A percentile compares a stretch with the other conserved stretches of the same genome.
These are phyloP conservation scores for Tuber magnatum DNA, from an alignment of 495 filamentous ascomycete species.

Conservation along the genomic window DNA sequence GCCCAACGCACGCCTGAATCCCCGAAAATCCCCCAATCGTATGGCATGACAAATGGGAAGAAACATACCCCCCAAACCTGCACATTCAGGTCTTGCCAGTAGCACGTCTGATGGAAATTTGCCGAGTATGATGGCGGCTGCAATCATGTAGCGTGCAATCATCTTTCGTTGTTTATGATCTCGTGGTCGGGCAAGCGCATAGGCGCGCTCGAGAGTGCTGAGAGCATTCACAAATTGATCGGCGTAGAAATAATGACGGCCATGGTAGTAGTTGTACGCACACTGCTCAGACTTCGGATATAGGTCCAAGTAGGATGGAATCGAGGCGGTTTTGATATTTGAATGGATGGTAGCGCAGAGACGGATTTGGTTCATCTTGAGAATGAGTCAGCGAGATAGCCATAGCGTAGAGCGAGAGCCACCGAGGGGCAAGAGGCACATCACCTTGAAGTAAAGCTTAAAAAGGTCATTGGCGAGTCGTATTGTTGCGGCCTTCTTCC, in stretches of 20 bases:
- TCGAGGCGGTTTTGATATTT: conserved; percentile 55
- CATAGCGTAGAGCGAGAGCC: conserved; percentile 10
- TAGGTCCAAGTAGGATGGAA: conserved; percentile 29
- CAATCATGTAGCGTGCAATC: conserved; percentile 78
- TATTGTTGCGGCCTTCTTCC: conserved; percentile 82
- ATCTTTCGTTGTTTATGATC: conserved; percentile 64
- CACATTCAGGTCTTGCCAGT: conserved; percentile 63
- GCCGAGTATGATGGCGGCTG: conserved; percentile 74
- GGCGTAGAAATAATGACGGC: conserved; percentile 76
- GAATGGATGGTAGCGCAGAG: conserved; percentile 79
- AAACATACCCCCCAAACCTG: conserved; percentile 63
- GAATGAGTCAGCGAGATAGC: conserved; percentile 5
- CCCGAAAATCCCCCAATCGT: conserved; percentile 65
- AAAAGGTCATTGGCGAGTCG: conserved; percentile 83
- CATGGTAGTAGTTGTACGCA: conserved; percentile 90
- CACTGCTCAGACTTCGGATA: conserved; percentile 75
- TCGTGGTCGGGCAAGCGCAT: conserved; percentile 62
- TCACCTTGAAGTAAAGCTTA: conserved; percentile 77
- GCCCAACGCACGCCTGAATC: conserved; percentile 61
- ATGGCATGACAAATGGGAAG: conserved; percentile 67
- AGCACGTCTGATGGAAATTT: conserved; percentile 67
- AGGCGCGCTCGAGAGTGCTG: conserved; percentile 66
- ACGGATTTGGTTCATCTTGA: conserved; percentile 54
- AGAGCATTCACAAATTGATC: conserved; percentile 70
- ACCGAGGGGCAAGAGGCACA: conserved; percentile 5